A percentile compares a stretch with the other conserved stretches of the same genome.
These are phyloP conservation scores for Acer saccharum DNA, from an alignment of 345 rosid species.

Conservation along the genomic window DNA sequence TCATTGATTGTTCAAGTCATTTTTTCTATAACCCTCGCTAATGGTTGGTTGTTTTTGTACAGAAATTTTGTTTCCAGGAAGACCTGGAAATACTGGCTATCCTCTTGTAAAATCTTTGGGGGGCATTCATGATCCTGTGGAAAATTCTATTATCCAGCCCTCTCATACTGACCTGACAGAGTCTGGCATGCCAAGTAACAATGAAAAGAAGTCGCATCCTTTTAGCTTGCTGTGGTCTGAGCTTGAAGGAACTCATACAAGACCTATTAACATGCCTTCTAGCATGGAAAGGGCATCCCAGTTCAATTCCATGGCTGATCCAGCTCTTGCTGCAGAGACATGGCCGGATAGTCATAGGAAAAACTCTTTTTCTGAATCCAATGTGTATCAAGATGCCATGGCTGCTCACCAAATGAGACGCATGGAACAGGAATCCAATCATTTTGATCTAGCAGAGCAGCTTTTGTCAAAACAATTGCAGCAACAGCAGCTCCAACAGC, in stretches of 20 bases:
- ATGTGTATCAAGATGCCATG: constrained; percentile 41
- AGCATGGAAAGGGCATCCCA: constrained; percentile 31
- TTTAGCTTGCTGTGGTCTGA: constrained; percentile 70
- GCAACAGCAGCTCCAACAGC: constrained; percentile 52
- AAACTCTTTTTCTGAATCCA: constrained; percentile 35
- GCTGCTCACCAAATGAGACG: constrained; percentile 39
- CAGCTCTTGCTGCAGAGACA: constrained; percentile 34
- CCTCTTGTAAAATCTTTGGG: constrained; percentile 34
- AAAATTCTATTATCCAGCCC: constrained; percentile 26
- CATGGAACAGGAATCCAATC: constrained; percentile 46
- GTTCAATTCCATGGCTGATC: constrained; percentile 39
- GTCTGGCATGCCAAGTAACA: constrained; percentile 35
- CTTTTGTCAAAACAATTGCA: constrained; percentile 50
- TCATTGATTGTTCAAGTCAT: background rate
- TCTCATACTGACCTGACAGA: constrained; percentile 36
- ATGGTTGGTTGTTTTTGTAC: constrained; percentile 19
- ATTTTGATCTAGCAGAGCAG: constrained; percentile 49
- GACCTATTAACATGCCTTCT: constrained; percentile 38
- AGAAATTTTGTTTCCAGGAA: constrained; percentile 74
- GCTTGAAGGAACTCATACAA: constrained; percentile 49
- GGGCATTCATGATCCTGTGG: constrained; percentile 20
- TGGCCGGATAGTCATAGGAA: constrained; percentile 51
- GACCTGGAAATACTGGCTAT: constrained; percentile 45
- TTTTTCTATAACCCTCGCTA: constrained; percentile 8
- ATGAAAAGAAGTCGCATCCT: constrained; percentile 52